Evolutionary conservation across 305 asterid species (phyloP).

Genomic region (Plantago coronopus): DNA sequence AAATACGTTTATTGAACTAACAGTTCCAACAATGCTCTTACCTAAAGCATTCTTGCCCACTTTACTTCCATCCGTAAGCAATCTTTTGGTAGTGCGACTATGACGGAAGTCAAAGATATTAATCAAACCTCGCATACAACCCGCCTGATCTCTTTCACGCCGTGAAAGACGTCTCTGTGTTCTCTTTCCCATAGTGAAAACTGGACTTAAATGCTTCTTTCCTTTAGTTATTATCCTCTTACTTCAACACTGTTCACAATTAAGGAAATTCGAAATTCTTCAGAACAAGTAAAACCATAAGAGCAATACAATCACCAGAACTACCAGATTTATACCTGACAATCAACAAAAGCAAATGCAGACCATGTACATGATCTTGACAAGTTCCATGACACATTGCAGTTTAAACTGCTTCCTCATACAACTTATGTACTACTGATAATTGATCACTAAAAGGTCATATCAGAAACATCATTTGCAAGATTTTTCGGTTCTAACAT

Average conservation of each 20-base stretch:
- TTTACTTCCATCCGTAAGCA: slow-evolving; percentile 63
- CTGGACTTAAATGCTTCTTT: slow-evolving; percentile 24
- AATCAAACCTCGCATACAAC: slow-evolving; percentile 83
- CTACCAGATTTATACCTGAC: background rate
- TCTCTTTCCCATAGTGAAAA: slow-evolving; percentile 66
- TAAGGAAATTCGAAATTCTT: slow-evolving; percentile 11
- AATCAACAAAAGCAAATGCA: slow-evolving; percentile 5
- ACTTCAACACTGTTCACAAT: slow-evolving; percentile 25
- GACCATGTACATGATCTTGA: too few relatives aligned
- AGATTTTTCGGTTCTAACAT: too few relatives aligned
- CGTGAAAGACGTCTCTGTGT: slow-evolving; percentile 50
- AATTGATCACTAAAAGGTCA: too few relatives aligned
- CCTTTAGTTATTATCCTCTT: slow-evolving; percentile 22
- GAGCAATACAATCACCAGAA: slow-evolving; percentile 4
- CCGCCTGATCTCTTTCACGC: slow-evolving; percentile 57
- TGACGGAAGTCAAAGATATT: slow-evolving; percentile 76
- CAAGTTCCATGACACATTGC: too few relatives aligned
- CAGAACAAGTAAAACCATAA: slow-evolving; percentile 3
- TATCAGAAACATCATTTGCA: too few relatives aligned
- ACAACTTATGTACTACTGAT: too few relatives aligned
- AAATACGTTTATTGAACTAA: background rate
- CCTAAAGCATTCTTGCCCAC: slow-evolving; percentile 45
- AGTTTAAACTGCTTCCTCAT: too few relatives aligned
- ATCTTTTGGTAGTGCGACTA: slow-evolving; percentile 63
- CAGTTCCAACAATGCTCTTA: slow-evolving; percentile 31